phyloP scores from a whole-genome alignment of 192 early-diverging fungal genomes.

The Pilaira anomala region DNA sequence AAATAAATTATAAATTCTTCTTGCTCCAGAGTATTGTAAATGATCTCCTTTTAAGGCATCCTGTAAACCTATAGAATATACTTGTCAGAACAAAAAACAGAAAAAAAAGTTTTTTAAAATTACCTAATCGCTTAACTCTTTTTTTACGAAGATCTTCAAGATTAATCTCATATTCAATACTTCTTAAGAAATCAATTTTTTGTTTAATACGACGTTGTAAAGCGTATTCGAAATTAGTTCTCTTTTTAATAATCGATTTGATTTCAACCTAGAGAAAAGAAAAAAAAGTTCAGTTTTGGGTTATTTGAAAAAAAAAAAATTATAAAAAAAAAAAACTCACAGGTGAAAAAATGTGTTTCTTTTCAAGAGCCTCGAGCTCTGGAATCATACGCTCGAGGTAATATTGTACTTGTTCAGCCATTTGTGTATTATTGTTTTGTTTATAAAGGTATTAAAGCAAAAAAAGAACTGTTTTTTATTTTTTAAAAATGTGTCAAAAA shows the following conservation, averaged over 20 bases:
- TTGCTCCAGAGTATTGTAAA: constrained; percentile 45
- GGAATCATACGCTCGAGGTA: constrained; percentile 92
- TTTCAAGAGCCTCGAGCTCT: constrained; percentile 88
- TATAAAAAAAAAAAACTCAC: constrained; percentile 35
- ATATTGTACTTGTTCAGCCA: constrained; percentile 89
- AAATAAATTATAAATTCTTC: constrained; percentile 79
- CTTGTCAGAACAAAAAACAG: too few species aligned
- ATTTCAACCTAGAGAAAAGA: constrained; percentile 63
- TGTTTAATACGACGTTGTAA: constrained; percentile 73
- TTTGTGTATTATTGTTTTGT: constrained; percentile 36
- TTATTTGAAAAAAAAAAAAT: neutral
- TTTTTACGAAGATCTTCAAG: constrained; percentile 79
- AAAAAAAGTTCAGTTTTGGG: constrained; percentile 1
- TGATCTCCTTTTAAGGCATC: constrained; percentile 7
- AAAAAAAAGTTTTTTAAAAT: constrained; percentile 9
- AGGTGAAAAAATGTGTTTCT: constrained; percentile 74
- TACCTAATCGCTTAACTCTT: constrained; percentile 60
- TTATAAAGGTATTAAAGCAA: neutral
- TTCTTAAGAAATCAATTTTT: constrained; percentile 81
- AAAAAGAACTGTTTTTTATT: neutral
- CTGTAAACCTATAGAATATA: too few species aligned
- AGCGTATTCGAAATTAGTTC: constrained; percentile 86
- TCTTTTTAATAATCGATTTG: constrained; percentile 80
- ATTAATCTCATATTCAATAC: constrained; percentile 95
- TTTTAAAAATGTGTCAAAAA: neutral